Base-by-base conservation (phyloP, 371 early-diverging fungal genomes). In the Lichtheimia ornata region DNA sequence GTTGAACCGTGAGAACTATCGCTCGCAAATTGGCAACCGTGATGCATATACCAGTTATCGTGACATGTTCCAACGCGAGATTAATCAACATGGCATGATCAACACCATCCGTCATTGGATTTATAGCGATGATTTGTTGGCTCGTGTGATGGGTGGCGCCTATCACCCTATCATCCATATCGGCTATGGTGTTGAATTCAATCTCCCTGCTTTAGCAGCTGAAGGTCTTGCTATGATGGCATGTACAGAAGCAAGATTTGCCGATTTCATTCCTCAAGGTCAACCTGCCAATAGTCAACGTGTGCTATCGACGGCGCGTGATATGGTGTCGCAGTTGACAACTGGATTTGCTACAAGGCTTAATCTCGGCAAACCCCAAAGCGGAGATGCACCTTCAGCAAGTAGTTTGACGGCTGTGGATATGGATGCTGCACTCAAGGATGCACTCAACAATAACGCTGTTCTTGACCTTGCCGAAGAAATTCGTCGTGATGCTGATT, bases 101-200 rank as follows among this genome's bases (percentile, higher is more conserved):
- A 63, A 71, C n/a, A 81, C 77, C 1, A 65, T 83, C 3, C 69
- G 74, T 43, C 67, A 82, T 3, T 87, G 75, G 57, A 73, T 82
- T 0, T 80, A 77, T 54, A 71, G 76, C 41, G 63, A 67, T 5
- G 78, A 78, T 27, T 50, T 85, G 25, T 47, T 85, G 7, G 68
- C 70, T 2, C 65, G 81, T 14, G 66, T 73, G 0, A 59, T 87
- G 20, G 79, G 78, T 50, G 88, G 85, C 3, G 71, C 79, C 0
- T 79, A 72, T 53, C 87, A 87, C 64, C 85, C 88, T 5, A n/a
- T 89, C 2, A 87, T 89, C 54, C 87, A 87, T 66, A 63, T 88
- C 20, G 88, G 88, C 6, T 88, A 87, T 43, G 88, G 84, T 0
- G 58, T 88, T 17, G 89, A 89, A 59, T 89, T 88, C 69, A 79